Evolutionary conservation across 257 asterid genomes (phyloP).

Genomic region (Solanum piurae): DNA sequence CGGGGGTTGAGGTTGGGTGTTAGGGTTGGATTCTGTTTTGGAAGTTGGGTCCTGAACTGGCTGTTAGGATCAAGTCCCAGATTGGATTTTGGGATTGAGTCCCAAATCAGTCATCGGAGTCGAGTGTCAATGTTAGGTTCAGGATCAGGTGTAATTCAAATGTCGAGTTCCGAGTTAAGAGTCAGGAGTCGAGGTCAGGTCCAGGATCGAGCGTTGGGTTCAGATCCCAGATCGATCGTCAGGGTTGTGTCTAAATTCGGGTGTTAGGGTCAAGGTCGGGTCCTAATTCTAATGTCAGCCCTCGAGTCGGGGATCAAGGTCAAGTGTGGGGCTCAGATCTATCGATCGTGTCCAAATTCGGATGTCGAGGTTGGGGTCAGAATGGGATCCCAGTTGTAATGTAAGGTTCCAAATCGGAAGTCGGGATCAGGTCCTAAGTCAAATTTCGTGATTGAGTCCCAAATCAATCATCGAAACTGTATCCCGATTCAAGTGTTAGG

Average conservation of each 20-base stretch:
- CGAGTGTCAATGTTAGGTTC: neutral
- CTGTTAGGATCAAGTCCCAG: neutral
- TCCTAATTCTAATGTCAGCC: neutral
- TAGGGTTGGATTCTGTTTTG: neutral
- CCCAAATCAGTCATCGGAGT: neutral
- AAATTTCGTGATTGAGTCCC: fast-evolving
- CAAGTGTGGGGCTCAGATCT: too few relatives aligned
- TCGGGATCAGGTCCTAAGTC: too few relatives aligned
- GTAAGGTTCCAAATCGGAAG: too few relatives aligned
- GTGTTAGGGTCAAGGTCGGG: neutral
- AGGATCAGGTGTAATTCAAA: neutral
- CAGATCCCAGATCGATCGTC: neutral
- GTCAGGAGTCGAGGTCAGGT: neutral
- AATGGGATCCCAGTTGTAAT: too few relatives aligned
- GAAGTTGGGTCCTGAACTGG: neutral
- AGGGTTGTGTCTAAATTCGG: neutral
- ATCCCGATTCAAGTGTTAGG: too few relatives aligned
- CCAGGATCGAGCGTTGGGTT: neutral
- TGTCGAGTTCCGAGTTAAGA: neutral
- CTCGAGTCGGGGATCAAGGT: too few relatives aligned
- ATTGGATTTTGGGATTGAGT: too few relatives aligned
- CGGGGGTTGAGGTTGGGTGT: fast-evolving
- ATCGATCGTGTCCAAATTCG: too few relatives aligned
- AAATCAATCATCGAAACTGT: too few relatives aligned
- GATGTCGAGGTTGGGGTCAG: too few relatives aligned